Conservation (phyloP, 2,329 filamentous ascomycete genomes). For the Apiospora saccharicola region DNA sequence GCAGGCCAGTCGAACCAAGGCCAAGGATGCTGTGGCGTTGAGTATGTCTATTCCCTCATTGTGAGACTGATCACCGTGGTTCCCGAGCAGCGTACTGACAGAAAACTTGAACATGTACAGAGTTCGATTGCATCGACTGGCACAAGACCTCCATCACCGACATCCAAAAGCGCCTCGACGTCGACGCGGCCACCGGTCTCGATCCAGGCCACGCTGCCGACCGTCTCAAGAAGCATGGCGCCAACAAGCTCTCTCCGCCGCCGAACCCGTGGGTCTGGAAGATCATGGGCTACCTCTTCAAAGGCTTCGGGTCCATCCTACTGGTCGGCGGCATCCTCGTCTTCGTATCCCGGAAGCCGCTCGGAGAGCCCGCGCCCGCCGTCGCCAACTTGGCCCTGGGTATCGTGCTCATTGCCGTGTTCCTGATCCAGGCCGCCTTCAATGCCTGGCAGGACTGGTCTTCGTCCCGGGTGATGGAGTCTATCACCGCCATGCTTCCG, state of each 20-base stretch:
- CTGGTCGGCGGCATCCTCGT: constrained; percentile 54
- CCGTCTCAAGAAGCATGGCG: constrained; percentile 49
- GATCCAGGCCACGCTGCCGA: constrained; percentile 35
- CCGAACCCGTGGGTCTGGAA: constrained; percentile 53
- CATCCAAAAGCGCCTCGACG: not conserved
- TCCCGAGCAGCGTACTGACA: not conserved
- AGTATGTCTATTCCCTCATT: not conserved
- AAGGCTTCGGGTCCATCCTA: constrained; percentile 55
- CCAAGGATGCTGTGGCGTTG: not conserved
- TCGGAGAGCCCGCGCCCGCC: constrained; percentile 50
- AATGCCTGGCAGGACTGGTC: constrained; percentile 58
- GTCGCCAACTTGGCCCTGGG: constrained; percentile 53
- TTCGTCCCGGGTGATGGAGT: constrained; percentile 53
- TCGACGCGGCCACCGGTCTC: not conserved
- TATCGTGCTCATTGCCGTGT: constrained; percentile 55
- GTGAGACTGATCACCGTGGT: not conserved
- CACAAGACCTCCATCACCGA: not conserved
- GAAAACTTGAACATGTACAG: not conserved
- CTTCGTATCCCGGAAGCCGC: constrained; percentile 56
- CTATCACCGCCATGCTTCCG: constrained; percentile 54
- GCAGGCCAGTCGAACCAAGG: not conserved
- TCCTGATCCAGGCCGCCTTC: constrained; percentile 54
- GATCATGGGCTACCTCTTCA: constrained; percentile 52
- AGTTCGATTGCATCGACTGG: not conserved
- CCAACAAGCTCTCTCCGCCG: constrained; percentile 49